Evolutionary conservation across 2,329 filamentous ascomycete genomes (phyloP).

Genomic region (Ophiocordyceps australis): DNA sequence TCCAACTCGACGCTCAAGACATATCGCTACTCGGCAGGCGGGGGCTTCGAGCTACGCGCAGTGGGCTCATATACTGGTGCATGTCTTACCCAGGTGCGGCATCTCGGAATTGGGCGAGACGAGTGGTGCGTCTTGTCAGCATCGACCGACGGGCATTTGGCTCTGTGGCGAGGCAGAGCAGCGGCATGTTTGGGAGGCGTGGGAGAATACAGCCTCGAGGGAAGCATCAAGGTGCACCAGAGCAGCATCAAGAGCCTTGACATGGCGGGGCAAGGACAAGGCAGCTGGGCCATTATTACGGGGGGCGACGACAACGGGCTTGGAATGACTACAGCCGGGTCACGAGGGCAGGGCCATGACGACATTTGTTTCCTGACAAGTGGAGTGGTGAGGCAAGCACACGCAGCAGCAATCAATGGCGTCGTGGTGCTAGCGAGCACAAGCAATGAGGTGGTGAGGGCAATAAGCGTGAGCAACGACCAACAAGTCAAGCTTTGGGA

Average conservation of each 20-base stretch:
- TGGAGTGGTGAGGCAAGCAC: conserved; percentile 28
- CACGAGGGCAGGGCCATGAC: conserved; percentile 3
- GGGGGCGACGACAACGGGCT: conserved; percentile 83
- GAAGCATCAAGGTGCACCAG: conserved; percentile 46
- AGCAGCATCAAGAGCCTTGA: conserved; percentile 58
- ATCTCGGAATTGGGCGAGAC: conserved; percentile 14
- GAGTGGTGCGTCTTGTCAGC: conserved; percentile 39
- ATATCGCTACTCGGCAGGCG: conserved; percentile 25
- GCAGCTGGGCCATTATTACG: conserved; percentile 39
- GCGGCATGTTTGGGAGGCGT: conserved; percentile 1
- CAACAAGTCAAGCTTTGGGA: conserved; percentile 40
- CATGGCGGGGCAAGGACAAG: conserved; percentile 13
- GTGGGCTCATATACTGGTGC: conserved; percentile 47
- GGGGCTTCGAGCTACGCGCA: conserved; percentile 29
- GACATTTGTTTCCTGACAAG: conserved; percentile 8
- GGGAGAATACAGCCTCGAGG: conserved; percentile 9
- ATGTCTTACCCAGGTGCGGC: conserved; percentile 52
- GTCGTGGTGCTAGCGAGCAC: conserved; percentile 16
- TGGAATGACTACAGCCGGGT: conserved; percentile 28
- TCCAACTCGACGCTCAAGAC: conserved; percentile 67
- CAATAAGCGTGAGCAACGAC: conserved; percentile 38
- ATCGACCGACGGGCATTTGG: conserved; percentile 64
- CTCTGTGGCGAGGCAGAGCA: conserved; percentile 11
- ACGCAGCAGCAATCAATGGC: conserved; percentile 55
- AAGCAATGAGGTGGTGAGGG: conserved; percentile 3